Evolutionary conservation across 2,329 filamentous ascomycete species (phyloP).

Genomic region (Emergomyces pasteurianus): DNA sequence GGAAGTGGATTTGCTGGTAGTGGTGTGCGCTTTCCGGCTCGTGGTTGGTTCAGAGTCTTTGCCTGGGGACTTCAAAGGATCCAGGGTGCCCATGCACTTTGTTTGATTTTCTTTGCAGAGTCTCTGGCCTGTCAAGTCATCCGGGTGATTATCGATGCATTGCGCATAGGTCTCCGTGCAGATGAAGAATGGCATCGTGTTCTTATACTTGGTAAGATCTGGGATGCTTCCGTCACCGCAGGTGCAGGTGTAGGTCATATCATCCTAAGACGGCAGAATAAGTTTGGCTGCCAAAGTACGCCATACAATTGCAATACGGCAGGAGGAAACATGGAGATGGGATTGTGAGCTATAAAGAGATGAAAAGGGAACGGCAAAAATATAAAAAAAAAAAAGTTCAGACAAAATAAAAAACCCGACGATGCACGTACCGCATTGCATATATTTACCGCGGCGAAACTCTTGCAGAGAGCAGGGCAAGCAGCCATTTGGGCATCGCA

Average conservation of each 20-base stretch:
- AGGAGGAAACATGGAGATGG: background rate
- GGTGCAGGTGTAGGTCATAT: constrained; percentile 44
- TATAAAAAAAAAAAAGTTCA: no score
- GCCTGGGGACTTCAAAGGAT: constrained; percentile 9
- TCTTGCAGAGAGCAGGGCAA: constrained; percentile 49
- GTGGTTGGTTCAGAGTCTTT: constrained; percentile 20
- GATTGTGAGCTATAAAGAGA: background rate
- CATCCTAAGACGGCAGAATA: constrained; percentile 26
- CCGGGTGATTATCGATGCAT: constrained; percentile 36
- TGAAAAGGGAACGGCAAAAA: background rate
- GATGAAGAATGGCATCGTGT: constrained; percentile 49
- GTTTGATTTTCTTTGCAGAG: constrained; percentile 36
- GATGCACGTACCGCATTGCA: constrained; percentile 44
- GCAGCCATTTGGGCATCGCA: constrained; percentile 47
- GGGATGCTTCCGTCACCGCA: constrained; percentile 46
- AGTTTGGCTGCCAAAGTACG: background rate
- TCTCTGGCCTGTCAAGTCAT: constrained; percentile 35
- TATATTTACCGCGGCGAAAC: constrained; percentile 37
- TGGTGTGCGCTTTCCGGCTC: constrained; percentile 17
- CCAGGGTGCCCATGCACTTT: constrained; percentile 39
- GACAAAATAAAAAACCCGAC: no score
- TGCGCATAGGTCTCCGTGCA: constrained; percentile 43
- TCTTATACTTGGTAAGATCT: constrained; percentile 43
- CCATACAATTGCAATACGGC: background rate
- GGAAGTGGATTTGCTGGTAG: constrained; percentile 17